Evolutionary conservation across 495 filamentous ascomycete species (phyloP), one percentile per base, ranked within the genome.

Genomic region (Talaromyces trachyspermus): DNA sequence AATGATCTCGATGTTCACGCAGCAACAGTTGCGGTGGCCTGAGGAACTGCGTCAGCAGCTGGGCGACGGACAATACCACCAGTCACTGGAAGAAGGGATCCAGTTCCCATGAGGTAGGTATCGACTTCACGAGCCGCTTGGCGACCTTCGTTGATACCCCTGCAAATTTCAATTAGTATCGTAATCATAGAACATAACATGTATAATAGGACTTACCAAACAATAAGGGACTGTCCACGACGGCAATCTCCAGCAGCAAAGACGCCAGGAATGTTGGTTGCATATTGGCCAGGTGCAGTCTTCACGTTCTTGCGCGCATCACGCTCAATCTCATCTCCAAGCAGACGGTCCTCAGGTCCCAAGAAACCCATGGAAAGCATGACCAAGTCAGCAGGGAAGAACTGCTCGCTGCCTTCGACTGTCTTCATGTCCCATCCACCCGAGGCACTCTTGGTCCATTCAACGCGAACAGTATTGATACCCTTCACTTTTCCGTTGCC

Each of bases 381-480:
- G 38, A 98, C 91, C 27, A 98, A 82, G 53, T 98, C 92, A 9
- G 92, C 92, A 15, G 89, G 89, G 83, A 98, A 97, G 76, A 94
- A 95, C 62, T 96, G 84, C 70, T 95, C 86, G 45, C 85, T 90
- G 19, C 86, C 89, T 53, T 96, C 92, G 20, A 95, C 75, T 61
- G 94, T 89, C 78, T 95, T 95, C 92, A 98, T 98, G 63, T 98
- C 92, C 92, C 92, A 98, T 23, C 92, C 92, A 45, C 94, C 94
- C 44, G 79, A 81, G 23, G 85, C 77, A 39, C 78, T 84, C 76
- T 89, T 90, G 47, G 90, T 90, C 92, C 92, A 98, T 65, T 97
- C 92, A 25, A 98, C 94, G 27, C 91, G 88, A 41, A 95, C 78
- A 20, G 89, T 96, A 70, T 97, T 97, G 77, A 98, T 97, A 53